Evolutionary conservation across 208 protist species (phyloP).

Genomic region (Crithidia bombi): DNA sequence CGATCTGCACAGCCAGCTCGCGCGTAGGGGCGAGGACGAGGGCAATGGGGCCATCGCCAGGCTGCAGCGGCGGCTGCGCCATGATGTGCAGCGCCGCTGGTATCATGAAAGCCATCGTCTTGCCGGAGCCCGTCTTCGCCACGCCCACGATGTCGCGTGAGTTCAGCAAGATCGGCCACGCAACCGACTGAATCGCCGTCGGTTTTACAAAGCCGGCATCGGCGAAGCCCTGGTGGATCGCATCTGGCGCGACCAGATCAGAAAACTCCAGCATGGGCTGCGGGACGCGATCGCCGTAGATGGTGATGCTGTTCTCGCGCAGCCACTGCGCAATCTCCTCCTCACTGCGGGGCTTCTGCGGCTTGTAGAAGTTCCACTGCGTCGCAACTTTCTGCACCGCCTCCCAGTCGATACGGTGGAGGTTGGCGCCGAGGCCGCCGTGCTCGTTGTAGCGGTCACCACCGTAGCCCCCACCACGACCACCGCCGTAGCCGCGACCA

Average conservation of each 20-base stretch:
- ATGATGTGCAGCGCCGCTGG: slow-evolving; percentile 91
- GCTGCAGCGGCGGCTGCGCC: slow-evolving; percentile 82
- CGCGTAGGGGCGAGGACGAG: slow-evolving; percentile 91
- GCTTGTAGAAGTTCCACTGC: slow-evolving; percentile 89
- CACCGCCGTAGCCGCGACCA: slow-evolving; percentile 17
- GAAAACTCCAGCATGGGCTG: slow-evolving; percentile 87
- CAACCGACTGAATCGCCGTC: slow-evolving; percentile 90
- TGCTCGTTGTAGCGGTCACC: slow-evolving; percentile 26
- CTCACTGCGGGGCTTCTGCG: slow-evolving; percentile 70
- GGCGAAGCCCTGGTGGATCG: slow-evolving; percentile 81
- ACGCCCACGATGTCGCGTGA: slow-evolving; percentile 89
- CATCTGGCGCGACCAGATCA: slow-evolving; percentile 79
- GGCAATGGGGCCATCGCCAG: slow-evolving; percentile 89
- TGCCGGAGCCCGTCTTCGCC: slow-evolving; percentile 90
- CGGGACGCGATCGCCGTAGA: slow-evolving; percentile 84
- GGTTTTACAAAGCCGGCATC: slow-evolving; percentile 78
- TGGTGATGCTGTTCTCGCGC: slow-evolving; percentile 78
- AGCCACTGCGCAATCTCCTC: slow-evolving; percentile 77
- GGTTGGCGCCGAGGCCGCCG: slow-evolving; percentile 64
- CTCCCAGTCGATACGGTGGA: slow-evolving; percentile 71
- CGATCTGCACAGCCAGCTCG: slow-evolving; percentile 93
- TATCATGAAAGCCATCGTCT: slow-evolving; percentile 94
- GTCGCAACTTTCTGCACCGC: slow-evolving; percentile 70
- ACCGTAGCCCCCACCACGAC: slow-evolving; percentile 17
- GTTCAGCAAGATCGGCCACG: slow-evolving; percentile 90